These are phyloP conservation scores for Phytophthora sansomeana DNA, from an alignment of 352 stramenopile species.

Conservation along the genomic window DNA sequence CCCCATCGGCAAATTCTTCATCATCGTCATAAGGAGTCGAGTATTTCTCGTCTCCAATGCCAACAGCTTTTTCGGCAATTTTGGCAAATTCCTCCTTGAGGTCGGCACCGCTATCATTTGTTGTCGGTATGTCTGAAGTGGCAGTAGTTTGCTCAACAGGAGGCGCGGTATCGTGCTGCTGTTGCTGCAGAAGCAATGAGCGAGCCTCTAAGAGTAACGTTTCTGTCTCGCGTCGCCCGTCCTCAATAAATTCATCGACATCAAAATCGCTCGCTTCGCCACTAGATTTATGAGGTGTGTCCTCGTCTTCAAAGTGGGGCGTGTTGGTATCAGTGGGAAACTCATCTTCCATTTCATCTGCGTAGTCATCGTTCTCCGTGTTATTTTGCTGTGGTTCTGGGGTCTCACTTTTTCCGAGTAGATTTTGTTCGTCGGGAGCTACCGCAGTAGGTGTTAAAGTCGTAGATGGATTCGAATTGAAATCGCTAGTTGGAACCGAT, in stretches of 20 bases:
- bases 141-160: neutral
- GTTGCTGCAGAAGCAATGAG: constrained; percentile 38
- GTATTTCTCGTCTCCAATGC: constrained; percentile 3
- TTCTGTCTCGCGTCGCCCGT: constrained; percentile 45
- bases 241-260: constrained; percentile 32
- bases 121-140: neutral
- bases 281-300: constrained; percentile 10
- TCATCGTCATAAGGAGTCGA: constrained; percentile 27
- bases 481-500: neutral
- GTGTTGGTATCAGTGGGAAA: constrained; percentile 16
- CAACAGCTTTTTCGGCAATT: neutral
- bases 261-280: constrained; percentile 18
- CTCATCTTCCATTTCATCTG: constrained; percentile 31
- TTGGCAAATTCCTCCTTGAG: neutral
- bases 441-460: neutral
- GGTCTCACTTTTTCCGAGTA: neutral
- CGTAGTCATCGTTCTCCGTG: constrained; percentile 25
- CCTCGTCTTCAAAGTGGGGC: constrained; percentile 11
- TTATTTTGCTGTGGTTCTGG: neutral
- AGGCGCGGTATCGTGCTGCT: constrained; percentile 14
- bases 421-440: constrained; percentile 1
- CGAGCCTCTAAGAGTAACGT: constrained; percentile 51
- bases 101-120: neutral
- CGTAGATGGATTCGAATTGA: neutral
- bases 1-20: constrained; percentile 29